Evolutionary conservation across 805 yeast genomes (phyloP), one percentile per base, ranked within the genome.

Genomic region (Martiniozyma abietophila): DNA sequence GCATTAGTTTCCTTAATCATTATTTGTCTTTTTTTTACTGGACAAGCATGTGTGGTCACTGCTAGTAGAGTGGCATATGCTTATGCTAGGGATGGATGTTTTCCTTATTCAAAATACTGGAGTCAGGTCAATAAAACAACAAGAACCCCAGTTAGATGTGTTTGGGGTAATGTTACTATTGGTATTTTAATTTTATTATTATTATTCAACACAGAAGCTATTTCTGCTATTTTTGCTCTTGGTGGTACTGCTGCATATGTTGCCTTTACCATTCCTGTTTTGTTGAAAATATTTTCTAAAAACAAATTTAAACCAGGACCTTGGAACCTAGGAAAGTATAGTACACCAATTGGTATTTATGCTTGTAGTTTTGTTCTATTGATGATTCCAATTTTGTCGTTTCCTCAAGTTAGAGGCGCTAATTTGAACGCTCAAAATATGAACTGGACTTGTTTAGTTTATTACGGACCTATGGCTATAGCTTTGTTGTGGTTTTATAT

Each of bases 191-290:
- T 74, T 16, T 62, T 72, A 36, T 63, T 74, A 39, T 66, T 76
- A 51, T 74, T 77, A 53, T 77, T 77, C 22, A 80, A 80, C 25
- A 75, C 71, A 39, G 64, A 68, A 15, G 80, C 84, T 31, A 73
- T 77, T 44, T 76, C 69, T 20, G 85, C 85, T 27, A 75, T 76
- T 40, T 78, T 78, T 58, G 74, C 82, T 2, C 80, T 78, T 31
- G 82, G 83, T 33, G 84, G 82, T 29, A 76, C 77, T 47, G 71
- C 80, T 10, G 72, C 80, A 1, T 76, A 76, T 47, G 65, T 77
- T 38, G 76, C 84, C 3, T 78, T 77, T 56, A 65, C 72, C n/a
- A 59, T 73, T 45, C 85, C 85, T 9, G 71, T 76, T 14, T 47
- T 72, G 7, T 63, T 77, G 38, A 71, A 74, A 49, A 68, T 74